A percentile compares a stretch with the other conserved stretches of the same genome.
Conservation (phyloP, 2,329 filamentous ascomycete genomes). For the Chaetomium sp. region DNA sequence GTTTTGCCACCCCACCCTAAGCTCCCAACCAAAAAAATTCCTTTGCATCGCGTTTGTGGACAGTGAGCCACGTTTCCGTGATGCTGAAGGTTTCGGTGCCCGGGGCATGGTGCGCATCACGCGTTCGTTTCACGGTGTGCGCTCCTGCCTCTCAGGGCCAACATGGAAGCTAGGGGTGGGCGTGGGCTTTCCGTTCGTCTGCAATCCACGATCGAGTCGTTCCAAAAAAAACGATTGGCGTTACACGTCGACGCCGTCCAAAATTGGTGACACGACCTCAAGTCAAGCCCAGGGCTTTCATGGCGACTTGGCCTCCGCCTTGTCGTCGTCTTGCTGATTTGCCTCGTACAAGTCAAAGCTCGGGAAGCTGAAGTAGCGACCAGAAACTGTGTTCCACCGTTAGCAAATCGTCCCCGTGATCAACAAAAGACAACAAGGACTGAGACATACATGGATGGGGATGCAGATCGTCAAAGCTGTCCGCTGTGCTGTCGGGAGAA, state of each 20-base stretch:
- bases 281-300: constrained; percentile 15
- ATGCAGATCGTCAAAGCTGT: constrained; percentile 26
- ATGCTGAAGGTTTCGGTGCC: constrained; percentile 1
- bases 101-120: constrained; percentile 7
- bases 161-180: not conserved
- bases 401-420: not conserved
- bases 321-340: constrained; percentile 37
- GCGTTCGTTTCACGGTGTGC: not conserved
- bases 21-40: not conserved
- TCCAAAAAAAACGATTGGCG: too few species aligned
- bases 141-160: constrained; percentile 7
- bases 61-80: constrained; percentile 1
- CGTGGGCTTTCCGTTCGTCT: constrained; percentile 5
- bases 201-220: constrained; percentile 6
- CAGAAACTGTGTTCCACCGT: constrained; percentile 31
- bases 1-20: not conserved
- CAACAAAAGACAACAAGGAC: not conserved
- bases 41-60: not conserved
- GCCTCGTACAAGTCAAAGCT: constrained; percentile 63
- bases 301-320: constrained; percentile 28
- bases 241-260: too few species aligned
- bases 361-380: constrained; percentile 66
- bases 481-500: constrained; percentile 26
- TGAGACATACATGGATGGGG: constrained; percentile 17
- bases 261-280: constrained; percentile 3